Evolutionary conservation across 2,329 filamentous ascomycete genomes (phyloP).

Genomic region (Venturia nashicola): DNA sequence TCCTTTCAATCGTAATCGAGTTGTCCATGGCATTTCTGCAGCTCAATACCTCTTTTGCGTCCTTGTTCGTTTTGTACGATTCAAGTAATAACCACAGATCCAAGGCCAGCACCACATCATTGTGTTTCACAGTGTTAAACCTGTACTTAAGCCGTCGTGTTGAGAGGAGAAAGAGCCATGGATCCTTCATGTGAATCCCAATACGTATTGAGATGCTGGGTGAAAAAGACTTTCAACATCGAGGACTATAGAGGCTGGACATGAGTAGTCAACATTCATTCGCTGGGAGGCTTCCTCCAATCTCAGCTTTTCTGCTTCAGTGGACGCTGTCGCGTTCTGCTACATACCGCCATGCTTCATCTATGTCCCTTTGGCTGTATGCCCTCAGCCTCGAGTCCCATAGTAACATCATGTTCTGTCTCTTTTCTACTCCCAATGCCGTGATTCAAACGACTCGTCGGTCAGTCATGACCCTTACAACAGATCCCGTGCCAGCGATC

Average conservation of each 20-base stretch:
- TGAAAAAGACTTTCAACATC: not conserved
- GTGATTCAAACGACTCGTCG: slow-evolving; percentile 65
- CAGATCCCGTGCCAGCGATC: slow-evolving; percentile 75
- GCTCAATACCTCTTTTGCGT: too few relatives aligned
- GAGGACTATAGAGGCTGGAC: not conserved
- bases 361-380: not conserved
- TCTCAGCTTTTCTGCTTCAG: not conserved
- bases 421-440: not conserved
- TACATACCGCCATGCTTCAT: not conserved
- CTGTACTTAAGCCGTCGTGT: too few relatives aligned
- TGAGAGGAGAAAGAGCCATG: too few relatives aligned
- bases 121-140: too few relatives aligned
- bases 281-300: not conserved
- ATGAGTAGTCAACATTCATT: not conserved
- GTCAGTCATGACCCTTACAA: slow-evolving; percentile 92
- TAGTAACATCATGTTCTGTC: not conserved
- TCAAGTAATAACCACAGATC: too few relatives aligned
- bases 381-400: not conserved
- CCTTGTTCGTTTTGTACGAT: too few relatives aligned
- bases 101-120: too few relatives aligned
- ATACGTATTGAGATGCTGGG: too few relatives aligned
- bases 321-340: not conserved
- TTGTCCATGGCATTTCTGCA: too few relatives aligned
- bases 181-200: too few relatives aligned
- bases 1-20: too few relatives aligned